Base-by-base conservation (phyloP, 345 rosid species). In the Mangifera indica region DNA sequence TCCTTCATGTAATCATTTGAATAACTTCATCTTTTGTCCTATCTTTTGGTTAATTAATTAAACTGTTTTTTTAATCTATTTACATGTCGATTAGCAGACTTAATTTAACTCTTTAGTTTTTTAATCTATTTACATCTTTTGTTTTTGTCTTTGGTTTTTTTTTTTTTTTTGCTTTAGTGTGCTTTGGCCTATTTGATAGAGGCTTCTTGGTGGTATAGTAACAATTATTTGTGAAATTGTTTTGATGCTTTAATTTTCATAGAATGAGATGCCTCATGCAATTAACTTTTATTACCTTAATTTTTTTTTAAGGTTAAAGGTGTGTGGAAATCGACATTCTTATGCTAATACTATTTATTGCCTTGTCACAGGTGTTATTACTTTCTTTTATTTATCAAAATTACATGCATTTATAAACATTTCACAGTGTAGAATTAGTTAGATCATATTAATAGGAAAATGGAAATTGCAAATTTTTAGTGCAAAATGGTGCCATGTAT, bases 121-220 rank as follows among this genome's bases (percentile, higher is more conserved):
- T 63, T 15, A 17, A 29, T n/a, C n/a, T n/a, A n/a, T n/a, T n/a
- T n/a, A n/a, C n/a, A n/a, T n/a, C n/a, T n/a, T n/a, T n/a, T n/a
- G n/a, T n/a, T n/a, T n/a, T n/a, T n/a, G n/a, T n/a, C n/a, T n/a
- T n/a, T n/a, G n/a, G n/a, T n/a, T n/a, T n/a, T n/a, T n/a, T n/a
- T n/a, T n/a, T n/a, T 29, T 56, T 52, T 62, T 49, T 73, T 85
- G 89, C 88, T 73, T 70, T 81, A n/a, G 94, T 84, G 5, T 98
- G 97, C 57, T 95, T 95, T 60, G 99, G 99, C 21, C 80, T 95
- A 73, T 95, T 95, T 84, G 94, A 95, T 67, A 89, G 97, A 83
- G 99, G 99, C 74, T 95, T 95, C 85, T 96, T 97, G 13, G 84
- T 89, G 97, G 99, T 95, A 90, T 22, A 21, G 52, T 72, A 42